Base-by-base conservation (phyloP, 1,284 basidiomycete species). In the Coriolopsis trogii region DNA sequence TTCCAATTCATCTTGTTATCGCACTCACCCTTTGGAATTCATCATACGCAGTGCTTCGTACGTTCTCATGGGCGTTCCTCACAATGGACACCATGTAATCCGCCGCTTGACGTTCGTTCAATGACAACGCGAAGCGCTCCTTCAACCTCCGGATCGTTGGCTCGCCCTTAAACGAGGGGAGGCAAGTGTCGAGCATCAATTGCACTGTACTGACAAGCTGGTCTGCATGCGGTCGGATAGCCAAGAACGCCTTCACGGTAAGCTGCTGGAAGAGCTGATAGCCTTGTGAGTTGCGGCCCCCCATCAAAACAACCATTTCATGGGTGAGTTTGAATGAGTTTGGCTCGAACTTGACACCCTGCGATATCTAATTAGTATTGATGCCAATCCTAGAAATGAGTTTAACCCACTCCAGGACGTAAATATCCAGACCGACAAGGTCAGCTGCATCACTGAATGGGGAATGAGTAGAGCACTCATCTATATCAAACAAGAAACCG, bases 301-400 rank as follows among this genome's bases (percentile, higher is more conserved):
- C 97, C 97, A 99, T 99, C 26, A 99, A 78, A 12, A 90, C 81
- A 16, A 99, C 89, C 95, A 99, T 99, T 69, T 99, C 97, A 67
- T 95, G 93, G 54, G 93, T 95, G 28, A 99, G 81, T 75, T 99
- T 99, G 86, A 99, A 99, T 15, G 93, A 95, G 67, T 83, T 90
- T 0, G 95, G 95, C 67, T 98, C 95, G 65, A 98, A 98, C 80
- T 98, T 98, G 70, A 98, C 90, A 57, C 95, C 94, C 89, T 93
- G 62, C 3, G 4, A 44, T 24, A n/a, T 21, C 25, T 41, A 26
- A 16, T 23, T 39, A 24, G 57, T 12, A 39, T 7, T 23, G 31
- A 23, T n/a, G 6, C 1, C 21, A 25, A 39, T 12, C 3, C 21
- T 31, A 20, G 26, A 30, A 20, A 6, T 8, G n/a, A 34, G 28